A percentile compares a stretch with the other conserved stretches of the same genome.
Evolutionary conservation across 768 basidiomycete genomes (phyloP).

Genomic region (Mycena amicta): DNA sequence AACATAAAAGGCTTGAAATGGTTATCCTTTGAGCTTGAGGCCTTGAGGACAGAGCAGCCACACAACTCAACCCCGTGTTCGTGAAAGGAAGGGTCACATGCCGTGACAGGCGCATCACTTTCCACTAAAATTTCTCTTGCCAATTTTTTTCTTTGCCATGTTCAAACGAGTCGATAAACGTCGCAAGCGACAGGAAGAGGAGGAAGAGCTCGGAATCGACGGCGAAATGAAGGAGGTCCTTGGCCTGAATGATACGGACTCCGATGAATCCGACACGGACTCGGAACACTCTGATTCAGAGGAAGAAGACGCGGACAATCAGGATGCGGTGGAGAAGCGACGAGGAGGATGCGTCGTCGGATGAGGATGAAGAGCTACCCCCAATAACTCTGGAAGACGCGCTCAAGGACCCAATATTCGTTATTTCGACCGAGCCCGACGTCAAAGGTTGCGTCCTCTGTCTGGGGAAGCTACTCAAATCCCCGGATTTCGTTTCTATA

Average conservation of each 20-base stretch:
- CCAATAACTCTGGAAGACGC: constrained; percentile 60
- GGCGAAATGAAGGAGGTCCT: constrained; percentile 64
- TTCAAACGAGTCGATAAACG: constrained; percentile 80
- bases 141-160: constrained; percentile 42
- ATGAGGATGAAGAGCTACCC: constrained; percentile 33
- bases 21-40: no score
- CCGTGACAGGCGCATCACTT: no score
- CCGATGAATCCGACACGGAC: constrained; percentile 57
- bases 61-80: no score
- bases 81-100: no score
- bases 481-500: constrained; percentile 51
- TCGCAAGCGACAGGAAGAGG: constrained; percentile 58
- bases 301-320: constrained; percentile 14
- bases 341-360: constrained; percentile 29
- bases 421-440: constrained; percentile 56
- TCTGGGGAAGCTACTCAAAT: constrained; percentile 73
- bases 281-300: constrained; percentile 33
- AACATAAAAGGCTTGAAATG: no score
- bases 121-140: constrained; percentile 1
- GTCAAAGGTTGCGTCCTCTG: constrained; percentile 67
- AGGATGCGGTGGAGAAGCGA: constrained; percentile 25
- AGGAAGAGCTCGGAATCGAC: constrained; percentile 66
- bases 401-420: constrained; percentile 64
- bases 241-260: constrained; percentile 75
- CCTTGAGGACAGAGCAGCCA: no score